Conservation (phyloP, 1,284 basidiomycete genomes). For the Cryptococcus sp. region DNA sequence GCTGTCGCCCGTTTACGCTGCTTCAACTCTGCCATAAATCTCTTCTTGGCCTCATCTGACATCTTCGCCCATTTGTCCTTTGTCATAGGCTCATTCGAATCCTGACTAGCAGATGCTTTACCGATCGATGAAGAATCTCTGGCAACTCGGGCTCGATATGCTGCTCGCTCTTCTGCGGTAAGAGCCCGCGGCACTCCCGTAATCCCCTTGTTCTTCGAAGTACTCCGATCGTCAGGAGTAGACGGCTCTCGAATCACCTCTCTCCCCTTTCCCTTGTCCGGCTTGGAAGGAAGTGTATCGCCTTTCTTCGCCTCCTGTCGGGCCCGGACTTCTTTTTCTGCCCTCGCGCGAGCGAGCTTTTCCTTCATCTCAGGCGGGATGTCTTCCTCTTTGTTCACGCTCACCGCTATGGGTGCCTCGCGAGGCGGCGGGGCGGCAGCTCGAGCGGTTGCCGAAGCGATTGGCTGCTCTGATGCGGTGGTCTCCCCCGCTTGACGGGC, state of each 20-base stretch:
- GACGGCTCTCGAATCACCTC: neutral
- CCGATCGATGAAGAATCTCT: neutral
- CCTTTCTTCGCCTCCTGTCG: neutral
- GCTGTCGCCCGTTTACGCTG: neutral
- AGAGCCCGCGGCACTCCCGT: neutral
- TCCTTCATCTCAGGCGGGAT: constrained; percentile 3
- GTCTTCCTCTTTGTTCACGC: constrained; percentile 3
- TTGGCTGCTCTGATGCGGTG: neutral
- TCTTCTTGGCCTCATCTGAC: neutral
- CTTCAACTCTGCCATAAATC: neutral
- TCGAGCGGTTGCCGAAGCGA: neutral
- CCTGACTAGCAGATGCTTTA: neutral
- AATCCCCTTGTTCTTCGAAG: neutral
- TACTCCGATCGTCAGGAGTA: neutral
- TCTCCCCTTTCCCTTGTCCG: neutral
- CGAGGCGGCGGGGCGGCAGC: neutral
- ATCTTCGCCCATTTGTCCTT: neutral
- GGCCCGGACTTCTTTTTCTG: neutral
- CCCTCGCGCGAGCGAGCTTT: constrained; percentile 1
- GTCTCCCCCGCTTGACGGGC: neutral
- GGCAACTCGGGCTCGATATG: neutral
- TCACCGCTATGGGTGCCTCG: neutral
- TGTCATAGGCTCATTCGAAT: neutral
- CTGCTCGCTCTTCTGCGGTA: neutral
- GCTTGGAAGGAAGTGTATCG: neutral